Percentiles rank a stretch among this genome's conserved stretches.
phyloP scores from a whole-genome alignment of 1,284 basidiomycete species.

The Malassezia brasiliensis region DNA sequence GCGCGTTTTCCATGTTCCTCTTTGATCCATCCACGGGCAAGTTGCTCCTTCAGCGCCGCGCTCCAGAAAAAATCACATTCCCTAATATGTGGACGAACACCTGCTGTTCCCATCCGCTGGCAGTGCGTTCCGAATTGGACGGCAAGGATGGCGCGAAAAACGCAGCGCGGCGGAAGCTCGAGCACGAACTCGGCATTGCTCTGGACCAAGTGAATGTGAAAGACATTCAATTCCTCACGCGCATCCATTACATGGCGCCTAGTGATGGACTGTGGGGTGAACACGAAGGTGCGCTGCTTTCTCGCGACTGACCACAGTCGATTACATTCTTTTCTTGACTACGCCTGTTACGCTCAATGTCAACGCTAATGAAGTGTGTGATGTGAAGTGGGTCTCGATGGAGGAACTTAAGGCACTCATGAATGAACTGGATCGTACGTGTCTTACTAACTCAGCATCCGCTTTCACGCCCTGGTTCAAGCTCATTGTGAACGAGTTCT shows the following conservation, averaged over 20 bases:
- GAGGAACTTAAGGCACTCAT: constrained; percentile 84
- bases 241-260: constrained; percentile 95
- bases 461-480: constrained; percentile 99
- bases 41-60: constrained; percentile 88
- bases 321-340: constrained; percentile 94
- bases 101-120: constrained; percentile 91
- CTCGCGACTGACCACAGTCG: constrained; percentile 56
- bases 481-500: constrained; percentile 87
- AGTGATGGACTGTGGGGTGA: constrained; percentile 91
- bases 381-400: constrained; percentile 82
- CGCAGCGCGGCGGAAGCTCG: constrained; percentile 86
- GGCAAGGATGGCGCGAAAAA: constrained; percentile 61
- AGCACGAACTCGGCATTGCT: constrained; percentile 93
- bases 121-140: constrained; percentile 63
- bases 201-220: constrained; percentile 62
- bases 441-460: constrained; percentile 55
- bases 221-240: constrained; percentile 84
- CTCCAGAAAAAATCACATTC: constrained; percentile 97
- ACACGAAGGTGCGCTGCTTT: constrained; percentile 71
- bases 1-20: constrained; percentile 94
- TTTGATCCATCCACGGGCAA: constrained; percentile 89
- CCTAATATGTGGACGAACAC: constrained; percentile 99
- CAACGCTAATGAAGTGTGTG: constrained; percentile 85
- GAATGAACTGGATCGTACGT: constrained; percentile 55
- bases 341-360: constrained; percentile 73